These are phyloP conservation scores for Gaeumannomyces sp. DNA, from an alignment of 2,329 filamentous ascomycete genomes.

Conservation along the genomic window DNA sequence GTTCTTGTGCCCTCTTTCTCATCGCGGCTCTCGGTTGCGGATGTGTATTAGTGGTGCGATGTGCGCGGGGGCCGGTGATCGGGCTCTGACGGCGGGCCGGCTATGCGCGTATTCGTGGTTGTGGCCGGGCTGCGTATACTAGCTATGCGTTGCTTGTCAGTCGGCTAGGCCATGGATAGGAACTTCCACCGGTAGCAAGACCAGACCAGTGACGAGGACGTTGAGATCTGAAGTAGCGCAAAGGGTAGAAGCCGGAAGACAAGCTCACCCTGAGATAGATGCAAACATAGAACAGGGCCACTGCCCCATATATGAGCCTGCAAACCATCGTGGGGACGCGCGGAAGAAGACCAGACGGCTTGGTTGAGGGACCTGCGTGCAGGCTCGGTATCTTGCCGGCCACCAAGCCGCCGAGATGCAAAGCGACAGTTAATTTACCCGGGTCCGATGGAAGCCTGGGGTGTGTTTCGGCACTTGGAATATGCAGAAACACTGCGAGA, in stretches of 20 bases:
- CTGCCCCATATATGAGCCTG: background rate
- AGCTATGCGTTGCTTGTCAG: background rate
- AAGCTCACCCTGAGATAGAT: slow-evolving; percentile 8
- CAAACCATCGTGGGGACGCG: background rate
- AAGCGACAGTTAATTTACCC: slow-evolving; percentile 5
- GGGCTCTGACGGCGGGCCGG: background rate
- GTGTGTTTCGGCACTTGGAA: background rate
- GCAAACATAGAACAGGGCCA: slow-evolving; percentile 7
- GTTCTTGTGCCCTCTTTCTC: background rate
- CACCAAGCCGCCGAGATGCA: background rate
- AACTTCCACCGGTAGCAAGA: background rate
- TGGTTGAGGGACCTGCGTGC: background rate
- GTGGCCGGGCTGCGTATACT: slow-evolving; percentile 2
- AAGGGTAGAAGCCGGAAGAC: too few relatives aligned
- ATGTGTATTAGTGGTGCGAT: background rate
- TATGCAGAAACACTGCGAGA: background rate
- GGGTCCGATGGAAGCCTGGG: background rate
- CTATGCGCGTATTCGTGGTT: slow-evolving; percentile 5
- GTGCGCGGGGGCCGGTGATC: background rate
- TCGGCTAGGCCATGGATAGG: too few relatives aligned
- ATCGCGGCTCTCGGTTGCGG: background rate
- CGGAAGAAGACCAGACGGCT: too few relatives aligned
- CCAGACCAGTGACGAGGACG: too few relatives aligned
- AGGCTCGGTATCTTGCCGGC: background rate
- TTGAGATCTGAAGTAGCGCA: too few relatives aligned